phyloP scores from a whole-genome alignment of 768 basidiomycete genomes.

The Sporobolomyces phaffii region DNA sequence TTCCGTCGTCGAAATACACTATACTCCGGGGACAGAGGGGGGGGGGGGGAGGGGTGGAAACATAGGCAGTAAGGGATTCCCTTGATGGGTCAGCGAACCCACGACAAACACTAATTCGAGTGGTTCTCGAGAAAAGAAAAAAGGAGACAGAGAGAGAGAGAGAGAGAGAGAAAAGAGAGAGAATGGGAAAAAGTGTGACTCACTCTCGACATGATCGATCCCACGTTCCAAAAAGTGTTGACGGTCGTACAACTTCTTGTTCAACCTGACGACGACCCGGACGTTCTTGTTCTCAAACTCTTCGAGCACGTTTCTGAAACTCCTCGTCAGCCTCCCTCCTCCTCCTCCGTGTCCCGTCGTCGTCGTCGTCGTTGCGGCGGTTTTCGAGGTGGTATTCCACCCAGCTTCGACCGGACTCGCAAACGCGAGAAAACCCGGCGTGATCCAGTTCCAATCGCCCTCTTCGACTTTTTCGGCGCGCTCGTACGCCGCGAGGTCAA shows the following conservation, averaged over 20 bases:
- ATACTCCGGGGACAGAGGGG: neutral
- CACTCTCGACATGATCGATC: conserved; percentile 70
- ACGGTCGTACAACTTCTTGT: conserved; percentile 84
- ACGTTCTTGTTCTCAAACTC: conserved; percentile 83
- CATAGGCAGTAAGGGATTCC: no score
- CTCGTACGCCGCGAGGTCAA: conserved; percentile 87
- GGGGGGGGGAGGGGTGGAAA: no score
- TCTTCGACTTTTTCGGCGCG: conserved; percentile 92
- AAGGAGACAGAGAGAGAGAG: neutral
- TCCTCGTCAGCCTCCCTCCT: conserved; percentile 56
- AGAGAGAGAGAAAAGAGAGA: conserved; percentile 7
- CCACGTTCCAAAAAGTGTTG: conserved; percentile 73
- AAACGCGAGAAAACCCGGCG: conserved; percentile 55
- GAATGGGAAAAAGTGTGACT: conserved; percentile 27
- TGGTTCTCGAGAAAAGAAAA: no score
- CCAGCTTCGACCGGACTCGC: conserved; percentile 58
- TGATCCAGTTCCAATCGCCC: conserved; percentile 83
- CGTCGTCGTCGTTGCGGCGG: conserved; percentile 13
- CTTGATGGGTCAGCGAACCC: neutral
- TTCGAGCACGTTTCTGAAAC: conserved; percentile 83
- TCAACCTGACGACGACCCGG: conserved; percentile 85
- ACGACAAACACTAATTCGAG: no score
- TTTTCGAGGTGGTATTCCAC: conserved; percentile 15
- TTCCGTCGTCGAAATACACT: conserved; percentile 94
- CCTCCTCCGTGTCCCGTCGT: neutral